Conservation (phyloP, 495 filamentous ascomycete genomes). For the Trypethelium eluteriae region DNA sequence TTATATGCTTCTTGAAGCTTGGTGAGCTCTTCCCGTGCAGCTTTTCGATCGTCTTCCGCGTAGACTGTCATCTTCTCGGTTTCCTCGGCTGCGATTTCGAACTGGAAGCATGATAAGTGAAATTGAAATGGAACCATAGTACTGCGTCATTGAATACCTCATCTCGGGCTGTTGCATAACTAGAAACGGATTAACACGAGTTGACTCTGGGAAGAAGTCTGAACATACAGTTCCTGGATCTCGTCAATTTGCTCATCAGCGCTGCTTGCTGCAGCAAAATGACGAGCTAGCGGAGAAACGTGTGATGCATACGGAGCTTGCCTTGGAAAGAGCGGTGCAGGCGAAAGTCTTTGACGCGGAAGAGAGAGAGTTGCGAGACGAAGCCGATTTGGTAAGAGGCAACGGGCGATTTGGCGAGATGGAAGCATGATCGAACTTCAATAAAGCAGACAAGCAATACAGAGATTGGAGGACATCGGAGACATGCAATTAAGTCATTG, state of each 20-base stretch:
- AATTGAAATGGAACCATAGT: neutral
- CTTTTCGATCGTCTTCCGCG: conserved; percentile 46
- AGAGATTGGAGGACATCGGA: neutral
- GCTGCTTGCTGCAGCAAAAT: conserved; percentile 18
- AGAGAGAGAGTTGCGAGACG: neutral
- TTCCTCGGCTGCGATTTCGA: conserved; percentile 51
- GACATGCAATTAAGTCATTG: neutral
- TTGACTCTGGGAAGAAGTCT: neutral
- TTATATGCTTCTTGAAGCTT: conserved; percentile 44
- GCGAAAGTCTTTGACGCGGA: neutral
- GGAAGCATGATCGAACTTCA: neutral
- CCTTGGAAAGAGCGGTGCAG: neutral
- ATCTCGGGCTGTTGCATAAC: conserved; percentile 44
- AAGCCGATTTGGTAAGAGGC: neutral
- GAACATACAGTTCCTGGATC: conserved; percentile 38
- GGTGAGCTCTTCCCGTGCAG: conserved; percentile 45
- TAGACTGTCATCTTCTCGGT: conserved; percentile 49
- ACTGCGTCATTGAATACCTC: conserved; percentile 23
- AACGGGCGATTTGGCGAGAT: neutral
- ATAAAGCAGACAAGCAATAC: neutral
- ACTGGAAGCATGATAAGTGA: conserved; percentile 22
- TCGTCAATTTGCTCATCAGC: conserved; percentile 41
- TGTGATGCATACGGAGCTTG: conserved; percentile 3
- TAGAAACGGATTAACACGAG: conserved; percentile 2
- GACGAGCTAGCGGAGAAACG: neutral